Evolutionary conservation across 306 rosid species (phyloP), one percentile per base, ranked within the genome.

Genomic region (Phaseolus lunatus): DNA sequence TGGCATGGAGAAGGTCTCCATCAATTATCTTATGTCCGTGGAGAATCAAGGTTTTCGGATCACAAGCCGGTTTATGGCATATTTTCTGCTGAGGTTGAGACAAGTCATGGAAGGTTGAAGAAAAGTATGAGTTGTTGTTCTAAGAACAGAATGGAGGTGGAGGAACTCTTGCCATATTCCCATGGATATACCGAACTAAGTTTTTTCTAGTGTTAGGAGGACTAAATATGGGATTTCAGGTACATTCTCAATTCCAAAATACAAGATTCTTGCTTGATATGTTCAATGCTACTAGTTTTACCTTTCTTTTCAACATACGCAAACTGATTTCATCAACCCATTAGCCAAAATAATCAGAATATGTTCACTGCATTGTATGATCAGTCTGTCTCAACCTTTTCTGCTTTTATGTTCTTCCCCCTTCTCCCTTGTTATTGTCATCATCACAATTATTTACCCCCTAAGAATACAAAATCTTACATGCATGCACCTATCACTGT

Each of bases 1-100:
- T 96, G 98, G 99, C 72, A 96, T 19, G 99, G 98, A 24, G 97
- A 91, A 87, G 99, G 99, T 18, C 98, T 96, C 44, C 99, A 88
- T 79, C 99, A 96, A 85, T n/a, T 77, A 84, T 91, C 99, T 13
- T 96, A 96, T 13, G 99, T 91, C 41, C 99, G 99, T 0, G 98
- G 99, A 23, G 98, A 93, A 80, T 96, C 99, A 7, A 87, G 96
- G 23, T 96, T 96, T 72, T 96, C 99, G 27, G 99, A 96, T 83
- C 99, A 96, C 72, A 91, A 94, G 77, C 99, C 98, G 0, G 99
- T 96, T 62, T 96, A 88, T 54, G 98, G 94, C 67, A 65, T 96
- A 53, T 96, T 96, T 84, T 96, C 96, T 90, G 98, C 98, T 2
- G 99, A 96, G 88, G 99, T 96, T 65, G 97, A 89, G 80, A 89